Evolutionary conservation across 192 early-diverging fungal genomes (phyloP).

Genomic region (Coemansia sp.): DNA sequence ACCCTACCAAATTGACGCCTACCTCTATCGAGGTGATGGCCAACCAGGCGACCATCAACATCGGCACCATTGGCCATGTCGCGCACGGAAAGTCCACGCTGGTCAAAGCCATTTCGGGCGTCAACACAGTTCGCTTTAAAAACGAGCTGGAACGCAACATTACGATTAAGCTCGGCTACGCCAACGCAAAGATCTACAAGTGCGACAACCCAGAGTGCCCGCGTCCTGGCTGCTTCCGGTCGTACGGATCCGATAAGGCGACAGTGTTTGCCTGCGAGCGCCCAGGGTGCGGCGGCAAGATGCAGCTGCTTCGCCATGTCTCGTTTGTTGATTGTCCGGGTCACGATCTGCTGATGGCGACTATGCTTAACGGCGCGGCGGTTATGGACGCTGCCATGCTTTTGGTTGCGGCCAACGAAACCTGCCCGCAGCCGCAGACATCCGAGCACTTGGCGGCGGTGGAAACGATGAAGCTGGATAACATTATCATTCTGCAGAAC

Average conservation of each 20-base stretch:
- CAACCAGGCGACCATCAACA: conserved; percentile 98
- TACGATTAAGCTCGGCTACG: conserved; percentile 99
- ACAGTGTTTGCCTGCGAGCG: conserved; percentile 87
- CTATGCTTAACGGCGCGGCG: conserved; percentile 97
- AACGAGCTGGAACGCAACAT: conserved; percentile 98
- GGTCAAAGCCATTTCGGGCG: conserved; percentile 97
- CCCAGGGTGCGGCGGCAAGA: conserved; percentile 74
- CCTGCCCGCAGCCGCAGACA: conserved; percentile 98
- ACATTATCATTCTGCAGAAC: conserved; percentile 98
- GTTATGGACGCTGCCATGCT: conserved; percentile 99
- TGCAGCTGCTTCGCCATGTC: conserved; percentile 87
- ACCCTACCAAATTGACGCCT: conserved; percentile 36
- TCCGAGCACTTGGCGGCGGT: conserved; percentile 98
- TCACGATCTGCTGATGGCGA: conserved; percentile 99
- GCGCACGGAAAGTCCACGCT: conserved; percentile 99
- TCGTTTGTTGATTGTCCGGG: conserved; percentile 99
- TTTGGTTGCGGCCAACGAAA: conserved; percentile 96
- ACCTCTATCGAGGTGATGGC: conserved; percentile 87
- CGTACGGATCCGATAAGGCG: conserved; percentile 76
- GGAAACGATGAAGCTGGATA: conserved; percentile 96
- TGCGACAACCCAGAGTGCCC: conserved; percentile 91
- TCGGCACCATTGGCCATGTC: conserved; percentile 99
- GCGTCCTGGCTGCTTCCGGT: conserved; percentile 93
- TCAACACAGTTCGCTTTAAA: conserved; percentile 96
- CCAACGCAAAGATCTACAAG: conserved; percentile 99